Conservation (phyloP, 805 yeast genomes). For the Metschnikowia chrysomelidarum region DNA sequence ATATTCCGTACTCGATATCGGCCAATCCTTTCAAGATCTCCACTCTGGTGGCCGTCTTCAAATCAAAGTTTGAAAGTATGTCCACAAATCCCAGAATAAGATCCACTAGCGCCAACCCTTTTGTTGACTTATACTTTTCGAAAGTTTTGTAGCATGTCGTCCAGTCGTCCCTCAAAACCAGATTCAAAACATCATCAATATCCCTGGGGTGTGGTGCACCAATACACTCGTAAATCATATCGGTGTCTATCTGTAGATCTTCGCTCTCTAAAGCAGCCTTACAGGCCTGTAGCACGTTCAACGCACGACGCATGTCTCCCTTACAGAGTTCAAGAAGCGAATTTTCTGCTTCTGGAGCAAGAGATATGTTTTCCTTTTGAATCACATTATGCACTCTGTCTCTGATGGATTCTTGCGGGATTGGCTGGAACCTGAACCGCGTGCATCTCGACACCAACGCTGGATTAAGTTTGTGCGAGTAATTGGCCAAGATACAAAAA, state of each 20-base stretch:
- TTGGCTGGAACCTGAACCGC: slow-evolving; percentile 87
- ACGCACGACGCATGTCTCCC: slow-evolving; percentile 96
- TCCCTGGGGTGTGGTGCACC: slow-evolving; percentile 95
- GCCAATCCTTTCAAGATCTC: slow-evolving; percentile 67
- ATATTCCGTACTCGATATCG: slow-evolving; percentile 87
- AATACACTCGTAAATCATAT: slow-evolving; percentile 87
- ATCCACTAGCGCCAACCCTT: slow-evolving; percentile 90
- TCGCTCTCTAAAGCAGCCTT: slow-evolving; percentile 59
- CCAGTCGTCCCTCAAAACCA: slow-evolving; percentile 88
- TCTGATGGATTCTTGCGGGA: slow-evolving; percentile 63
- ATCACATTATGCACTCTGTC: slow-evolving; percentile 69
- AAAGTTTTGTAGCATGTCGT: slow-evolving; percentile 68
- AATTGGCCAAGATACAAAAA: slow-evolving; percentile 92
- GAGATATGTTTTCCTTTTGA: slow-evolving; percentile 58
- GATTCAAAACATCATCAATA: slow-evolving; percentile 68
- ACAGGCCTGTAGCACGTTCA: slow-evolving; percentile 93
- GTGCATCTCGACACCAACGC: slow-evolving; percentile 95
- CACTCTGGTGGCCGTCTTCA: slow-evolving; percentile 61
- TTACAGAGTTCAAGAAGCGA: slow-evolving; percentile 72
- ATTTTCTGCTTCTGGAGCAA: slow-evolving; percentile 56
- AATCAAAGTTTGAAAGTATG: slow-evolving; percentile 64
- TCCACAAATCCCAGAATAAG: slow-evolving; percentile 73
- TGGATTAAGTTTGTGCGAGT: slow-evolving; percentile 92
- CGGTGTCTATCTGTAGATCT: slow-evolving; percentile 54
- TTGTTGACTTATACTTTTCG: slow-evolving; percentile 58